phyloP scores from a whole-genome alignment of 495 filamentous ascomycete genomes.

The Amorphotheca resinae region DNA sequence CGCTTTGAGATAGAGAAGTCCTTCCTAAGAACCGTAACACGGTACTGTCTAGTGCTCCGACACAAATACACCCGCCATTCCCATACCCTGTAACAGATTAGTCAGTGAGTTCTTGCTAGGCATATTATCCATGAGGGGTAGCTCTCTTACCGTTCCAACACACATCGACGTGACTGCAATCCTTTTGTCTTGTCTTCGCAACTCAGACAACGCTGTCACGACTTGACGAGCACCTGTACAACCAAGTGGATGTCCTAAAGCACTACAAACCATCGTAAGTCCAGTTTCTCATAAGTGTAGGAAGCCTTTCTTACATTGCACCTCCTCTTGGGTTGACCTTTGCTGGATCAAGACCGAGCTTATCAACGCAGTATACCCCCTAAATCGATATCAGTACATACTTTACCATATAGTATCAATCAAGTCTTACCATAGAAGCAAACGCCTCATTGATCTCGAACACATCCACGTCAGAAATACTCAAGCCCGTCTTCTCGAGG shows the following conservation, averaged over 20 bases:
- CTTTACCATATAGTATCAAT: background rate
- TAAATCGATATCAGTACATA: background rate
- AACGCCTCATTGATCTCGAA: conserved; percentile 97
- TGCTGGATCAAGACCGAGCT: conserved; percentile 58
- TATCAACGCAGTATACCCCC: conserved; percentile 77
- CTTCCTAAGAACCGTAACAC: too few relatives aligned
- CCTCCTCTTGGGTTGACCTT: conserved; percentile 88
- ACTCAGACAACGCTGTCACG: conserved; percentile 68
- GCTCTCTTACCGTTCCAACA: conserved; percentile 52
- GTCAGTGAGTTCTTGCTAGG: too few relatives aligned
- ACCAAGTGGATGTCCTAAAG: conserved; percentile 70
- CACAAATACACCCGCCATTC: conserved; percentile 42
- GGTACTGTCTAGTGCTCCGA: conserved; percentile 43
- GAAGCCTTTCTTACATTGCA: conserved; percentile 36
- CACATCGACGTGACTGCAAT: conserved; percentile 77
- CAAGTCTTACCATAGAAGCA: conserved; percentile 56
- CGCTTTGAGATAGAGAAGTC: too few relatives aligned
- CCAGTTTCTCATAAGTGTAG: background rate
- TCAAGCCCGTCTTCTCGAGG: conserved; percentile 61
- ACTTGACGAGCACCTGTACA: conserved; percentile 71
- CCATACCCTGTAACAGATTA: conserved; percentile 35
- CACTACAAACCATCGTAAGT: conserved; percentile 22
- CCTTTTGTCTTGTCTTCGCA: conserved; percentile 64
- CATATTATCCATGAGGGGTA: too few relatives aligned
- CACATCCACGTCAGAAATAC: conserved; percentile 70